Evolutionary conservation across 2,329 filamentous ascomycete species (phyloP), one percentile per base, ranked within the genome.

Genomic region (Geosmithia putterillii): DNA sequence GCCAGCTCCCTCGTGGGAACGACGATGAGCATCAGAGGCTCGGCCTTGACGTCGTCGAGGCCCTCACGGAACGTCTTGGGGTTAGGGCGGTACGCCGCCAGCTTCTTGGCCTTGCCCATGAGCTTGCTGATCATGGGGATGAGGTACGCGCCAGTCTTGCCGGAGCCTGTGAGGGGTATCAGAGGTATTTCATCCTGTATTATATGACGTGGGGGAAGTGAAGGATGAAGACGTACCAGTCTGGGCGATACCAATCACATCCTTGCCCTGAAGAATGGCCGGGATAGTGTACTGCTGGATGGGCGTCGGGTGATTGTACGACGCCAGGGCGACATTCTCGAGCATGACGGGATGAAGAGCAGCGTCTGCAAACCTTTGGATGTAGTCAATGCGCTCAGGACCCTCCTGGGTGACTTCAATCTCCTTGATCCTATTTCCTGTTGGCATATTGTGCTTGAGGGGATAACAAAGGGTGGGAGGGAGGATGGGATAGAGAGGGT

Each of bases 51-150:
- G 18, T 52, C 54, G 15, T 68, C 62, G 2, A 62, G 23, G 1
- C 64, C 64, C 2, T 71, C 61, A 10, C 74, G 64, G 53, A 79
- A 82, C 0, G 64, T 70, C 1, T 61, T 59, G 0, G 76, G 69
- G 48, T 82, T 79, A 0, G 89, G 87, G 4, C 89, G 83, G 38
- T 79, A 73, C 5, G 86, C 89, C 1, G 82, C 81, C 7, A 95
- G 67, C 63, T 88, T 89, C 65, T 88, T 92, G 6, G 85, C 87
- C 65, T 96, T 96, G 21, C 92, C 92, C 87, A 96, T 95, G 19
- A 98, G 66, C 59, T 85, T 83, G 47, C 88, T 94, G 42, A 96
- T 56, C 46, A 94, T 85, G 0, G 92, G 92, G 44, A 95, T 78
- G 4, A 98, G 65, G 56, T 92, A 98, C 0, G 92, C 89, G 0